phyloP scores from a whole-genome alignment of 345 rosid genomes.

The Ceriops tagal region DNA sequence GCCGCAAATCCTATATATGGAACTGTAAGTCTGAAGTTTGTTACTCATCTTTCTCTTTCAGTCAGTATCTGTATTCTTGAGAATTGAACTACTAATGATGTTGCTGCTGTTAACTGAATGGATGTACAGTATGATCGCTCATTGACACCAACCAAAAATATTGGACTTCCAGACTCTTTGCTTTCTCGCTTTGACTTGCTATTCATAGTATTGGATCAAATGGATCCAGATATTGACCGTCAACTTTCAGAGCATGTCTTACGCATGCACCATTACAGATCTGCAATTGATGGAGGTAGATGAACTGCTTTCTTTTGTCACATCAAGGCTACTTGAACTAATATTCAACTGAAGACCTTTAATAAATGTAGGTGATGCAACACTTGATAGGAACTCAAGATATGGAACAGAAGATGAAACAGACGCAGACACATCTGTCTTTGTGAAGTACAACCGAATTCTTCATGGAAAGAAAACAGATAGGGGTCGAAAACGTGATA shows the following conservation, averaged over 20 bases:
- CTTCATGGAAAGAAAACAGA: constrained; percentile 78
- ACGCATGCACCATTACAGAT: constrained; percentile 90
- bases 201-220: constrained; percentile 97
- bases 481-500: constrained; percentile 68
- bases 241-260: constrained; percentile 88
- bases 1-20: constrained; percentile 99
- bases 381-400: constrained; percentile 58
- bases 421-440: constrained; percentile 68
- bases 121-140: constrained; percentile 90
- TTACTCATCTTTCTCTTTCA: constrained; percentile 2
- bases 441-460: constrained; percentile 86
- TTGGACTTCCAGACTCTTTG: constrained; percentile 98
- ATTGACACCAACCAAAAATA: constrained; percentile 94
- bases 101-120: constrained; percentile 18
- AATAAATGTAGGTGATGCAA: constrained; percentile 48
- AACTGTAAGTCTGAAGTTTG: constrained; percentile 56
- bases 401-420: constrained; percentile 77
- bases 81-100: neutral
- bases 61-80: neutral
- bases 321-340: neutral
- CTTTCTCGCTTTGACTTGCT: constrained; percentile 97
- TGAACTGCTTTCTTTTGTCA: constrained; percentile 5
- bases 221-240: constrained; percentile 94
- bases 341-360: constrained; percentile 20
- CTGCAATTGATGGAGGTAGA: constrained; percentile 73